Base-by-base conservation (phyloP, 257 asterid species). In the Rauvolfia tetraphylla region DNA sequence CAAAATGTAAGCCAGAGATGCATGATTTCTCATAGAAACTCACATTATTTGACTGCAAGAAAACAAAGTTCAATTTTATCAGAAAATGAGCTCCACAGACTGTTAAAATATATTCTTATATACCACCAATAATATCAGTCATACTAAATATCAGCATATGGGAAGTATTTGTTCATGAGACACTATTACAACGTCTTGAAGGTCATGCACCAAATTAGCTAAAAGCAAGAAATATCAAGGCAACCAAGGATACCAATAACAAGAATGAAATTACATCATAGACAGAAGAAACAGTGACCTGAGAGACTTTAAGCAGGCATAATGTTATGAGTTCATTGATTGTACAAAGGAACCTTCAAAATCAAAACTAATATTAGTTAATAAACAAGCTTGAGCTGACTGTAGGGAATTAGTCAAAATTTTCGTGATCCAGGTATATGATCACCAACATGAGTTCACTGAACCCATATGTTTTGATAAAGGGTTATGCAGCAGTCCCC, bases 21-120 rank as follows among this genome's bases (percentile, higher is more conserved):
- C 87, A 48, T 72, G 86, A 80, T 71, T 82, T 89, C 48, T 85
- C 90, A 59, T 57, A 79, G 79, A 91, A 87, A 25, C 79, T 78
- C 51, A 90, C 78, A 72, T 74, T 80, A 65, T 84, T 85, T 70
- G 82, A 73, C 97, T 93, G 97, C 83, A 82, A 34, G 17, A 71
- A 49, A 75, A 80, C 22, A 62, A 73, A 69, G 79, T 56, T 74
- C 68, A 27, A 79, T 53, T 75, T 31, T 29, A 18, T 77, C 49
- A 27, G 71, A 48, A 38, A 68, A 31, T 70, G 13, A n/a, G 25
- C 25, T n/a, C 11, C 33, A 62, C 7, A 49, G 4, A 72, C 42
- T 17, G 7, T 23, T 31, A 48, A 18, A 6, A 17, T 20, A 14
- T 54, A 57, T 12, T 34, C 22, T 3, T 10, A 27, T 23, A 49